A percentile compares a stretch with the other conserved stretches of the same genome.
Conservation (phyloP, 495 filamentous ascomycete species). For the Penicillium atrosanguineum region DNA sequence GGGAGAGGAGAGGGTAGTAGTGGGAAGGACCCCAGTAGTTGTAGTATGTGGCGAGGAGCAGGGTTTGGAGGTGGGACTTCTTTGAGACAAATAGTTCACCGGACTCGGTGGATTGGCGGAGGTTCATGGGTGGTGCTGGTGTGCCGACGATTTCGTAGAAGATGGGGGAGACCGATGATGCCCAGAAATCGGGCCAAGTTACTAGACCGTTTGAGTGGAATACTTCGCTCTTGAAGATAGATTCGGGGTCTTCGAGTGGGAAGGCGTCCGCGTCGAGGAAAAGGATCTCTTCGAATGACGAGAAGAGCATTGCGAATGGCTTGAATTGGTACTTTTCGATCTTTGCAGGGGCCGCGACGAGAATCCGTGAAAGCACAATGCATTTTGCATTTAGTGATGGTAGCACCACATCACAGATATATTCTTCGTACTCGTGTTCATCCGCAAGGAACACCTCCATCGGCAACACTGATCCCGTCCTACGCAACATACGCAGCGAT, state of each 20-base stretch:
- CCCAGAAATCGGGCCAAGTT: conserved; percentile 59
- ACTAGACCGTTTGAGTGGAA: conserved; percentile 46
- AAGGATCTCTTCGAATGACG: conserved; percentile 49
- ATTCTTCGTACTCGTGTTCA: conserved; percentile 38
- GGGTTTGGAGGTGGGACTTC: conserved; percentile 35
- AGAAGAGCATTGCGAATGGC: conserved; percentile 48
- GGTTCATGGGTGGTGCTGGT: conserved; percentile 13
- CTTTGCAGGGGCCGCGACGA: conserved; percentile 15
- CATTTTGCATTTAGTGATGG: conserved; percentile 46
- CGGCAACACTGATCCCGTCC: conserved; percentile 47
- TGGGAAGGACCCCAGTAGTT: conserved; percentile 50
- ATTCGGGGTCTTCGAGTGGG: conserved; percentile 39
- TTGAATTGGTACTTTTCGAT: conserved; percentile 50
- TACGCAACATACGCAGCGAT: conserved; percentile 49
- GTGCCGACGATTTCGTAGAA: conserved; percentile 50
- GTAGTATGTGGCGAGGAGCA: conserved; percentile 54
- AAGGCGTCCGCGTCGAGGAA: conserved; percentile 52
- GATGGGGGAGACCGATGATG: conserved; percentile 37
- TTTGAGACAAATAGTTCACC: conserved; percentile 51
- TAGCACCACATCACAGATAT: conserved; percentile 46
- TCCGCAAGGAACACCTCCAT: conserved; percentile 52
- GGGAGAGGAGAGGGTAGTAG: conserved; percentile 50
- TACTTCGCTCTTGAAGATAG: conserved; percentile 39
- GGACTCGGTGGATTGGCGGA: conserved; percentile 41
- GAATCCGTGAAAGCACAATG: conserved; percentile 33